These are phyloP conservation scores for Raphanus sativus DNA, from an alignment of 345 rosid species.

Conservation along the genomic window DNA sequence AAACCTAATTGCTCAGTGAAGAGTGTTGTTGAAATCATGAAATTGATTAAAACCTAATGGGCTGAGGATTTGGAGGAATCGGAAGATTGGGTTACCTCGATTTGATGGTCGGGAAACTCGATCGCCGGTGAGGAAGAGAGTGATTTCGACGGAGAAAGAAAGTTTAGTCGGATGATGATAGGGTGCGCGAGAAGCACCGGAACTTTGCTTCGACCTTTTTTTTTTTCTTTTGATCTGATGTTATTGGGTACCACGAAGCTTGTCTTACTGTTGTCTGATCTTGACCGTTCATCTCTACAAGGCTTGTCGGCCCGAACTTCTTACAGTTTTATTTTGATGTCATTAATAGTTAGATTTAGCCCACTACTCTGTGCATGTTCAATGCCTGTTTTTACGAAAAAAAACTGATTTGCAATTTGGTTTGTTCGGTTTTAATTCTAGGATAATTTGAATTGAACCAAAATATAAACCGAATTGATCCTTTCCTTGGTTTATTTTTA, in stretches of 20 bases:
- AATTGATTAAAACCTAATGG: neutral
- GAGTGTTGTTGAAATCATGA: conserved; percentile 7
- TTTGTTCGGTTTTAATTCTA: neutral
- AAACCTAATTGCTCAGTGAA: conserved; percentile 14
- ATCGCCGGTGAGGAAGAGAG: conserved; percentile 18
- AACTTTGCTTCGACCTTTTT: conserved; percentile 27
- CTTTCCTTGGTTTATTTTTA: neutral
- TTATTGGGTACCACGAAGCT: conserved; percentile 31
- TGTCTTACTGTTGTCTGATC: neutral
- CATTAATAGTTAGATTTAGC: neutral
- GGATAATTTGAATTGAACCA: neutral
- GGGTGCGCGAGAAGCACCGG: conserved; percentile 49
- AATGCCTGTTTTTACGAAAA: too few relatives aligned
- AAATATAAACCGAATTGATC: neutral
- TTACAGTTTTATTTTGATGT: neutral
- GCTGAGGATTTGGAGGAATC: neutral
- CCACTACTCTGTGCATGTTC: too few relatives aligned
- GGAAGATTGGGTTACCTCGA: conserved; percentile 30
- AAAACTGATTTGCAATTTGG: neutral
- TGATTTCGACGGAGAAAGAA: conserved; percentile 30
- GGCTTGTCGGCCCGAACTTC: neutral
- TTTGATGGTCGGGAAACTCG: conserved; percentile 34
- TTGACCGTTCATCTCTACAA: neutral
- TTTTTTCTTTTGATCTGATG: conserved; percentile 30
- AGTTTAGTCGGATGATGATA: conserved; percentile 12